A percentile compares a stretch with the other conserved stretches of the same genome.
Evolutionary conservation across 495 filamentous ascomycete species (phyloP).

Genomic region (Tuber brumale): DNA sequence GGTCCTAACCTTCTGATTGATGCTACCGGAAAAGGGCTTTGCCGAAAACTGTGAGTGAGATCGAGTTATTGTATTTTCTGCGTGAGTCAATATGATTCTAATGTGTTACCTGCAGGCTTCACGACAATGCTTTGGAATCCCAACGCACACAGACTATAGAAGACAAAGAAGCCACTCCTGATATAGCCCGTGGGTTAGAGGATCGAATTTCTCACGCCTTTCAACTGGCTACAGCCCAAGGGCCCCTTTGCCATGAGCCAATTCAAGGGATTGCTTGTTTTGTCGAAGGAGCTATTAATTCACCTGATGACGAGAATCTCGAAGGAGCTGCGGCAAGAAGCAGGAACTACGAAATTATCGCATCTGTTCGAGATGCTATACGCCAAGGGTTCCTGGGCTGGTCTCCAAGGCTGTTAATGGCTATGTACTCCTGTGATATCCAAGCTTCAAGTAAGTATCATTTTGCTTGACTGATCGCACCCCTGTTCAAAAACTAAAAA

Average conservation of each 20-base stretch:
- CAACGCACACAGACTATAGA: constrained; percentile 5
- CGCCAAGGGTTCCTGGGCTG: constrained; percentile 86
- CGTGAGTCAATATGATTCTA: not conserved
- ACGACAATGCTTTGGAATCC: constrained; percentile 11
- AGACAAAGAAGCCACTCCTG: constrained; percentile 49
- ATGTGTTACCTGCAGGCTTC: constrained; percentile 12
- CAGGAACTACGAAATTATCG: constrained; percentile 84
- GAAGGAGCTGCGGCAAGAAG: constrained; percentile 65
- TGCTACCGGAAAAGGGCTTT: constrained; percentile 63
- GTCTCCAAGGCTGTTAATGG: constrained; percentile 84
- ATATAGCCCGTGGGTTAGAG: constrained; percentile 62
- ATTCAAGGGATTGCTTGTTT: constrained; percentile 90
- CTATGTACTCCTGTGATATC: constrained; percentile 98
- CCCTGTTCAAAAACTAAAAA: constrained; percentile 14
- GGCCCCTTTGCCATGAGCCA: constrained; percentile 87
- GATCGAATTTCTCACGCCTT: constrained; percentile 91
- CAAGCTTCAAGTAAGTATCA: constrained; percentile 73
- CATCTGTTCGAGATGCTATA: constrained; percentile 77
- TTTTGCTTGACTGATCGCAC: constrained; percentile 3
- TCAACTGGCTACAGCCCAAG: constrained; percentile 83
- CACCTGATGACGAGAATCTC: constrained; percentile 51
- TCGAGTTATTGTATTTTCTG: not conserved
- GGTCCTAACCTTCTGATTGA: constrained; percentile 91
- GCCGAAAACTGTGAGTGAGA: constrained; percentile 62
- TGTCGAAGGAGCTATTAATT: constrained; percentile 68